Evolutionary conservation across 2,329 filamentous ascomycete species (phyloP), one percentile per base, ranked within the genome.

Genomic region (Hypomyces rosellus): DNA sequence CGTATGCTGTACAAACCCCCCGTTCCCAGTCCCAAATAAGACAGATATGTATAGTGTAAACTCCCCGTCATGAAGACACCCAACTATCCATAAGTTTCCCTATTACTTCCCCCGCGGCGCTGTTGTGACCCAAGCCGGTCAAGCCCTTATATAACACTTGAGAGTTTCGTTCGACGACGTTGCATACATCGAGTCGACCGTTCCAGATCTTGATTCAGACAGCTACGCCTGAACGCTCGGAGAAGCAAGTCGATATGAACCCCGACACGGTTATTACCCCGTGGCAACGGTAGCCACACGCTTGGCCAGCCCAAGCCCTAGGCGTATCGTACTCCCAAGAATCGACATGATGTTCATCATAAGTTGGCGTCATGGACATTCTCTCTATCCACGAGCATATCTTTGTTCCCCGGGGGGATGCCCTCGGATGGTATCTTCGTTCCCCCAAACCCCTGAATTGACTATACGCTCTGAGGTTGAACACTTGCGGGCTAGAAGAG

Each of bases 401-500:
- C 15, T 38, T 38, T 16, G 6, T 11, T 30, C 25, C 25, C 25
- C 25, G 6, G 25, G 25, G 25, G 25, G 9, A 38, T 38, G 15
- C 36, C 36, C 36, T n/a, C 11, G 36, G 15, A n/a, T 38, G 36
- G 36, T 38, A 38, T 38, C 36, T 40, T 48, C 40, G 5, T n/a
- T 16, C 15, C 36, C 14, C 14, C 36, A 16, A 38, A 16, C 15
- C 11, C 13, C 14, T 25, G 22, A 16, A 33, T 4, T 38, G 14
- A 54, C 54, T 66, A 79, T 59, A 80, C 75, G 62, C 78, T 81
- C 62, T 81, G 78, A 40, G 78, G 77, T 49, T 78, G 74, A 38
- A 81, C 73, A 56, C 69, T 74, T 18, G 78, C 77, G 53, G 78
- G 78, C 77, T 81, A 51, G 33, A 38, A 37, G 16, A 38, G 12